phyloP scores from a whole-genome alignment of 176 grass and related monocot genomes.

The Raddia guianensis region DNA sequence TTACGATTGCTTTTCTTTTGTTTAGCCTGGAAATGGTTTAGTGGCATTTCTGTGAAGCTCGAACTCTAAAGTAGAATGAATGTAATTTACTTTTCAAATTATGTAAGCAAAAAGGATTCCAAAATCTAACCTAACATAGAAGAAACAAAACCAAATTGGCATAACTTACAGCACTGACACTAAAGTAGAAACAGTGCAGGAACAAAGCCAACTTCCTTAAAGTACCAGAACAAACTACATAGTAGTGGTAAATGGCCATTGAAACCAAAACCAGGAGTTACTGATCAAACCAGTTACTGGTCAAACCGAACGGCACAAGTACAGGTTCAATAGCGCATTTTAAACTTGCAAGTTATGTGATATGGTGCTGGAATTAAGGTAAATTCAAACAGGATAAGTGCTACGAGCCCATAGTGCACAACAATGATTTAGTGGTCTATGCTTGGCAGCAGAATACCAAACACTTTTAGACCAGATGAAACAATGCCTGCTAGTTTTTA shows the following conservation, averaged over 20 bases:
- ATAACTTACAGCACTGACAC: neutral
- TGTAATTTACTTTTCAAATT: neutral
- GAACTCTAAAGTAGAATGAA: too few species aligned
- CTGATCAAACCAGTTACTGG: neutral
- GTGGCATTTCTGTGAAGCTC: too few species aligned
- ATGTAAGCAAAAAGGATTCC: slow-evolving; percentile 2
- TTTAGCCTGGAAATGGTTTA: slow-evolving; percentile 55
- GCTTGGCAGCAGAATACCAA: slow-evolving; percentile 2
- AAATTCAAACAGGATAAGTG: neutral
- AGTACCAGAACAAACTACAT: neutral
- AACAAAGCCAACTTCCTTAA: slow-evolving; percentile 23
- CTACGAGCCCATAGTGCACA: neutral
- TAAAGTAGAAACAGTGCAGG: slow-evolving; percentile 3
- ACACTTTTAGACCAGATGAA: neutral
- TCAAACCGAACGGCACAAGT: neutral
- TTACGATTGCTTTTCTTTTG: slow-evolving; percentile 83
- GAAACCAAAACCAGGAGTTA: slow-evolving; percentile 5
- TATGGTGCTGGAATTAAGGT: neutral
- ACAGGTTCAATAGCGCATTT: neutral
- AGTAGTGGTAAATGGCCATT: neutral
- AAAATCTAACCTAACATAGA: slow-evolving; percentile 7
- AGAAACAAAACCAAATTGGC: neutral
- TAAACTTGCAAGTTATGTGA: neutral
- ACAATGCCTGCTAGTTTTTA: neutral
- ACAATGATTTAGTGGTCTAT: neutral